Evolutionary conservation across 2,329 filamentous ascomycete genomes (phyloP).

Genomic region (Fusarium neocosmosporiellum): DNA sequence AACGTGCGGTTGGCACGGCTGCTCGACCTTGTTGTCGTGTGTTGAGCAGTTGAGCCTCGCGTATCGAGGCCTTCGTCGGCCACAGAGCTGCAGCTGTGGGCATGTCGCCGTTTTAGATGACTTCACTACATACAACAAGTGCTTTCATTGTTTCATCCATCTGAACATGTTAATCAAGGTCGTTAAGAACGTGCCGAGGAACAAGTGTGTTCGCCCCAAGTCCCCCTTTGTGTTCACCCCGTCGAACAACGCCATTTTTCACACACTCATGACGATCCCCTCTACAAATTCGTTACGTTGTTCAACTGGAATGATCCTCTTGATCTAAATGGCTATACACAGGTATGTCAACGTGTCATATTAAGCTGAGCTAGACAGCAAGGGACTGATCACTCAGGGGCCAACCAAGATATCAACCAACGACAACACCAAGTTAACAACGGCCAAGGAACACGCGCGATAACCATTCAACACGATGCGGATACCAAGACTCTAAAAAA

Average conservation of each 20-base stretch:
- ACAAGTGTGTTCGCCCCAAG: neutral
- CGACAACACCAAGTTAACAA: neutral
- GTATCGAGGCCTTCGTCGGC: neutral
- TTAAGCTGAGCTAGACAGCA: neutral
- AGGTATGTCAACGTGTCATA: neutral
- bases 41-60: neutral
- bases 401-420: neutral
- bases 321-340: neutral
- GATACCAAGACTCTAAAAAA: neutral
- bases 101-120: neutral
- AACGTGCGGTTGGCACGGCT: neutral
- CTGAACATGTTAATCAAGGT: neutral
- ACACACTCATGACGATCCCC: neutral
- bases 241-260: neutral
- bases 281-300: neutral
- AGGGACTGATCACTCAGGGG: neutral
- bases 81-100: neutral
- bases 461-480: neutral
- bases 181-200: neutral
- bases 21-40: neutral
- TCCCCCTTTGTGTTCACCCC: neutral
- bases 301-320: neutral
- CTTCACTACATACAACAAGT: neutral
- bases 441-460: neutral
- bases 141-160: neutral